Base-by-base conservation (phyloP, 2,329 filamentous ascomycete species). In the Fusarium lateritium region DNA sequence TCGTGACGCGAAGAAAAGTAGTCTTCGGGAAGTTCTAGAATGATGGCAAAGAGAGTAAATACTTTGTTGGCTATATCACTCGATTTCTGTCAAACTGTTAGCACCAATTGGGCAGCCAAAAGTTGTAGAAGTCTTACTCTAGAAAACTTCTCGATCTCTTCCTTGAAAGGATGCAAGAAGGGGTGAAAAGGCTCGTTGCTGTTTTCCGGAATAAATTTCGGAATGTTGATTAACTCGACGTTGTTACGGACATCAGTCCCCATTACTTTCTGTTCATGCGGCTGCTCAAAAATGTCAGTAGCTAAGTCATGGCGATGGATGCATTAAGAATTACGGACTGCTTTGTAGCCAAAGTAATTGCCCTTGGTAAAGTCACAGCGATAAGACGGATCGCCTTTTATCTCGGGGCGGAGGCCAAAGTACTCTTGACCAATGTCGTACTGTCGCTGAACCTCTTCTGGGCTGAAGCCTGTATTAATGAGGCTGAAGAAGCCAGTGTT, bases 371-470 rank as follows among this genome's bases (percentile, higher is more conserved):
- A 50, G 47, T 50, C 31, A 8, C 36, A 33, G 19, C 47, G 47
- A 11, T 50, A 65, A 86, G 88, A 67, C 86, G 86, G 52, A 86
- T 50, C 24, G 11, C 47, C 81, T 71, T 90, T 91, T 72, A 91
- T 87, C 11, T 87, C 84, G 0, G 82, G 79, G 0, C 87, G 81
- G 1, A 90, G 79, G 6, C 83, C 75, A 71, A 89, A 90, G 65
- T 91, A 84, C 36, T 85, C 81, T 59, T 87, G 86, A 2, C 84
- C 88, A 4, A 91, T 82, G 14, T 88, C 86, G 65, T 90, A 91
- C 66, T 91, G 88, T 7, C 81, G 79, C 67, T 90, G 84, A 3
- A 91, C 83, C 73, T 88, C 80, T 46, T 89, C 86, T 73, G 90
- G 86, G 1, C 78, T 79, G n/a, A 91, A 81, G 33, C 87, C 88